Percentiles rank a stretch among this genome's conserved stretches.
Evolutionary conservation across 2,329 filamentous ascomycete genomes (phyloP).

Genomic region (Bimuria novae-zelandiae): DNA sequence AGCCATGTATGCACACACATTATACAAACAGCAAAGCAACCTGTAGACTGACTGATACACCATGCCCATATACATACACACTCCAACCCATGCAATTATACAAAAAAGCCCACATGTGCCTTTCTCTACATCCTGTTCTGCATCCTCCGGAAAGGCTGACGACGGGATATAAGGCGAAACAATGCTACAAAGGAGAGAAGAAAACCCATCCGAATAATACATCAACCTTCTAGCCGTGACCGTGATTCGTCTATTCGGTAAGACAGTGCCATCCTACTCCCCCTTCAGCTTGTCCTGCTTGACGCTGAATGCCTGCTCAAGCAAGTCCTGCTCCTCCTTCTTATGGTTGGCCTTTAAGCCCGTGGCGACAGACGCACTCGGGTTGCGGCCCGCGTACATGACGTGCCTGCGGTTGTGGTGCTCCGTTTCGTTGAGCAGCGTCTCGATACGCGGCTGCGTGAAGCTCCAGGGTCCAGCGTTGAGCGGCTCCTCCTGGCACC

Average conservation of each 20-base stretch:
- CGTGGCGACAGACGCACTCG: constrained; percentile 91
- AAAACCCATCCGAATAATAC: too few species aligned
- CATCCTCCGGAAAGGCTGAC: too few species aligned
- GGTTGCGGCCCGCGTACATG: constrained; percentile 94
- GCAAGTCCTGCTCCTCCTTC: constrained; percentile 89
- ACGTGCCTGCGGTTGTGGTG: constrained; percentile 94
- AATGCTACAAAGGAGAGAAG: not conserved
- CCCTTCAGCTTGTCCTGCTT: constrained; percentile 70
- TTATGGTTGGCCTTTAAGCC: constrained; percentile 85
- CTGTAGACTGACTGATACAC: constrained; percentile 31
- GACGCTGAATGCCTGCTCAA: constrained; percentile 67
- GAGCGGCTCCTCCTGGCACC: constrained; percentile 95
- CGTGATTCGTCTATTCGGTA: not conserved
- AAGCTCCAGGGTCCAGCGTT: constrained; percentile 98
- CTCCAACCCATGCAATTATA: constrained; percentile 35
- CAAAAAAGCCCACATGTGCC: constrained; percentile 16
- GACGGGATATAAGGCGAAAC: constrained; percentile 12
- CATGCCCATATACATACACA: constrained; percentile 33
- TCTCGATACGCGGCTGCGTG: constrained; percentile 97
- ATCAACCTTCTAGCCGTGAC: not conserved
- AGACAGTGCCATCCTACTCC: constrained; percentile 56
- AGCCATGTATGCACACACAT: not conserved
- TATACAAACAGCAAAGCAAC: constrained; percentile 16
- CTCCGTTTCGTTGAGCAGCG: constrained; percentile 87
- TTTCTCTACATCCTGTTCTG: too few species aligned